Evolutionary conservation across 1,284 basidiomycete species (phyloP).

Genomic region (Ganoderma boninense): DNA sequence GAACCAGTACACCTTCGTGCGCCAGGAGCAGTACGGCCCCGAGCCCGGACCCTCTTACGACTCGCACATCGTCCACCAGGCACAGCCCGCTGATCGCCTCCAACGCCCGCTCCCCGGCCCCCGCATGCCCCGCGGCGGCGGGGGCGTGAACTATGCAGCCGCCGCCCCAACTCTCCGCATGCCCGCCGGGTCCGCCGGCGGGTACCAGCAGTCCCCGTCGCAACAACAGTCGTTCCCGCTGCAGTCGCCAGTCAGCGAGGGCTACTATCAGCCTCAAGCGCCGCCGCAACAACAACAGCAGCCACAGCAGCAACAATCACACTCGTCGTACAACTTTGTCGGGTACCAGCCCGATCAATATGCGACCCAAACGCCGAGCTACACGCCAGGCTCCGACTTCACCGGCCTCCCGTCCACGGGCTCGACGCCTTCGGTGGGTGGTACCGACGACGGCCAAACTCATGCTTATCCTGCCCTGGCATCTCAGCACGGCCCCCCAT

Average conservation of each 20-base stretch:
- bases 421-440: conserved; percentile 34
- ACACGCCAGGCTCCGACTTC: conserved; percentile 33
- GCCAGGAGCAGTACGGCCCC: conserved; percentile 23
- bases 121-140: conserved; percentile 23
- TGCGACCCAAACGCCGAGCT: conserved; percentile 21
- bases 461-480: conserved; percentile 21
- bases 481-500: conserved; percentile 12
- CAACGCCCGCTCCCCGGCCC: conserved; percentile 23
- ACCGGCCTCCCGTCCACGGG: conserved; percentile 31
- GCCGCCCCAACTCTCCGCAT: conserved; percentile 22
- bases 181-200: conserved; percentile 19
- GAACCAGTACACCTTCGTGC: conserved; percentile 40
- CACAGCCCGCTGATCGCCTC: conserved; percentile 20
- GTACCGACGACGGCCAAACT: conserved; percentile 33
- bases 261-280: conserved; percentile 22
- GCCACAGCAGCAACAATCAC: conserved; percentile 18
- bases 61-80: conserved; percentile 20
- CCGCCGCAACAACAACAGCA: conserved; percentile 18
- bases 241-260: conserved; percentile 17
- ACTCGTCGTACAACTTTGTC: conserved; percentile 35
- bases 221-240: conserved; percentile 21
- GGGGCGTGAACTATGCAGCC: conserved; percentile 19
- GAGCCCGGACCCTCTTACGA: conserved; percentile 24
- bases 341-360: conserved; percentile 33
- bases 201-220: conserved; percentile 28